These are phyloP conservation scores for Coniochaeta sp. DNA, from an alignment of 2,329 filamentous ascomycete genomes.

Conservation along the genomic window DNA sequence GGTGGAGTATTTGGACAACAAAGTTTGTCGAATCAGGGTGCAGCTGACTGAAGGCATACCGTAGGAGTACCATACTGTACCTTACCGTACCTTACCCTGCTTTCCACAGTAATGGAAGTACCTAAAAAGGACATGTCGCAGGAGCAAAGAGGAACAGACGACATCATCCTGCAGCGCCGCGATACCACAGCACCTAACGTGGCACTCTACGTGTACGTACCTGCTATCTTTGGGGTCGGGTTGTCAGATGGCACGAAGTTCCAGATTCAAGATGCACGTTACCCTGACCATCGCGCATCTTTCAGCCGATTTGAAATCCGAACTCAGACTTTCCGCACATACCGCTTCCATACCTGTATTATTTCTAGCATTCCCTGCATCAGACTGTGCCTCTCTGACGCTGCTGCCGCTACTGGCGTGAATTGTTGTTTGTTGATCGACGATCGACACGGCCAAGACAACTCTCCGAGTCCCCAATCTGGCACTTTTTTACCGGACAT, in stretches of 20 bases:
- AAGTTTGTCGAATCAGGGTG: too few species aligned
- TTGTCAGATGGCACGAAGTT: neutral
- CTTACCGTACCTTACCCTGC: too few species aligned
- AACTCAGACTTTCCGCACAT: neutral
- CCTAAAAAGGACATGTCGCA: too few species aligned
- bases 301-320: neutral
- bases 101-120: too few species aligned
- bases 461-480: neutral
- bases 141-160: too few species aligned
- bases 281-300: neutral
- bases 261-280: neutral
- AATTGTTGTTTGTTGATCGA: neutral
- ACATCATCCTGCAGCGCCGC: neutral
- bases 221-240: neutral
- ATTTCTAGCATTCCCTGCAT: neutral
- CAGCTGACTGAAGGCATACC: neutral
- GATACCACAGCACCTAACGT: neutral
- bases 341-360: neutral
- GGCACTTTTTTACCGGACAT: neutral
- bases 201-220: too few species aligned
- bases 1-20: neutral
- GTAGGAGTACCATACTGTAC: too few species aligned
- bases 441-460: neutral
- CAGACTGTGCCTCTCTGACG: neutral
- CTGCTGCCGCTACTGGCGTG: neutral